These are phyloP conservation scores for Candida hungchunana DNA, from an alignment of 805 yeast genomes.

Conservation along the genomic window DNA sequence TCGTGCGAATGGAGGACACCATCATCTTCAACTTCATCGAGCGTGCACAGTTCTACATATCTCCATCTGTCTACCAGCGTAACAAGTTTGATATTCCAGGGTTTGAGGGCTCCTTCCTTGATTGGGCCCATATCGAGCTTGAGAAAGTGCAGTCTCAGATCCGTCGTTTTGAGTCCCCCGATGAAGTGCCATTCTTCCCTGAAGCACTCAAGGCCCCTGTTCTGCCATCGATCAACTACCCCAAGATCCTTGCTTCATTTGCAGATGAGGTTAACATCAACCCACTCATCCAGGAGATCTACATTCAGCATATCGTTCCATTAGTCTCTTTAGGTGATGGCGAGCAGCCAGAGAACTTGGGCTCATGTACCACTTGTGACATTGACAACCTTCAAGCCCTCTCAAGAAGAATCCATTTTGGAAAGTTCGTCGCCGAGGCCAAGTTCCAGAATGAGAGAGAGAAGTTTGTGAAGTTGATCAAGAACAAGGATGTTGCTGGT, in stretches of 20 bases:
- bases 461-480: conserved; percentile 59
- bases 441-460: conserved; percentile 71
- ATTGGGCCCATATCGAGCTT: conserved; percentile 74
- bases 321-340: conserved; percentile 58
- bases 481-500: conserved; percentile 60
- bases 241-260: conserved; percentile 71
- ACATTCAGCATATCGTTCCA: conserved; percentile 74
- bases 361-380: conserved; percentile 81
- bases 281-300: conserved; percentile 57
- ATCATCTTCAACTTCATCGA: conserved; percentile 90
- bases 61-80: conserved; percentile 67
- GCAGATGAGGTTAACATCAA: conserved; percentile 75
- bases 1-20: conserved; percentile 94
- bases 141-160: conserved; percentile 77
- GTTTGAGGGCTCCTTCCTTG: conserved; percentile 78
- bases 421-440: conserved; percentile 96
- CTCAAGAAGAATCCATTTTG: conserved; percentile 92
- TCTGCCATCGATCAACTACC: conserved; percentile 76
- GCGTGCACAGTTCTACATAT: conserved; percentile 79
- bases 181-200: conserved; percentile 88
- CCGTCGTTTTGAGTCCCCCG: conserved; percentile 91
- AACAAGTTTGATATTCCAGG: conserved; percentile 57
- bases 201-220: conserved; percentile 57
- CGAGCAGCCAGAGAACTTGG: conserved; percentile 81
- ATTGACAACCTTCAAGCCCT: conserved; percentile 84